These are phyloP conservation scores for Pezicula radicicola DNA, from an alignment of 2,329 filamentous ascomycete species.

Conservation along the genomic window DNA sequence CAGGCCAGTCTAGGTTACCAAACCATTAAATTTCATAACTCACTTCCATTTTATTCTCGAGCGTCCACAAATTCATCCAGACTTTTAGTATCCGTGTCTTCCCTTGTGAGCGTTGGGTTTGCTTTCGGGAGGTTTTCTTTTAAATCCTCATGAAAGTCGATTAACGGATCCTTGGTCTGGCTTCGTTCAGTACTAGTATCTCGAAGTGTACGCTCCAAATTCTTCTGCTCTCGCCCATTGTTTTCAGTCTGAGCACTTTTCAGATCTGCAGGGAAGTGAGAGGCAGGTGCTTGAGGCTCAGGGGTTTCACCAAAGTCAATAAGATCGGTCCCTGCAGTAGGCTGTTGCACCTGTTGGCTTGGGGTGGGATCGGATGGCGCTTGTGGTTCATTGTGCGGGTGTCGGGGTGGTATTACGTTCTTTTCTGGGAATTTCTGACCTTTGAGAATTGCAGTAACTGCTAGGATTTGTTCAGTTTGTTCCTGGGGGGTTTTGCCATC, in stretches of 20 bases:
- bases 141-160: slow-evolving; percentile 55
- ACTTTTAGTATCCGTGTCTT: slow-evolving; percentile 26
- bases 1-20: neutral
- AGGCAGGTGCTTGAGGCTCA: slow-evolving; percentile 7
- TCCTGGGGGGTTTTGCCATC: slow-evolving; percentile 64
- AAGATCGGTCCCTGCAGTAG: slow-evolving; percentile 36
- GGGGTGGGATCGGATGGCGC: slow-evolving; percentile 1
- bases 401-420: slow-evolving; percentile 52
- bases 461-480: slow-evolving; percentile 77
- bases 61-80: slow-evolving; percentile 32
- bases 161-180: slow-evolving; percentile 18
- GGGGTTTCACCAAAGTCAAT: slow-evolving; percentile 54
- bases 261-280: slow-evolving; percentile 18
- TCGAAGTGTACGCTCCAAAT: slow-evolving; percentile 23
- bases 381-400: slow-evolving; percentile 18
- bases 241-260: slow-evolving; percentile 21
- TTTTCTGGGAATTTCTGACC: slow-evolving; percentile 62
- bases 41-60: slow-evolving; percentile 14
- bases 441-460: slow-evolving; percentile 79
- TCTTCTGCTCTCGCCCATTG: slow-evolving; percentile 21
- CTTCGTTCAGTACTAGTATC: slow-evolving; percentile 16
- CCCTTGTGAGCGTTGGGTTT: slow-evolving; percentile 13
- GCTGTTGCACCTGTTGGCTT: slow-evolving; percentile 3
- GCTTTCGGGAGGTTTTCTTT: slow-evolving; percentile 42
- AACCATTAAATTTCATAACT: neutral